Evolutionary conservation across 192 early-diverging fungal genomes (phyloP), one percentile per base, ranked within the genome.

Genomic region (Coemansia sp.): DNA sequence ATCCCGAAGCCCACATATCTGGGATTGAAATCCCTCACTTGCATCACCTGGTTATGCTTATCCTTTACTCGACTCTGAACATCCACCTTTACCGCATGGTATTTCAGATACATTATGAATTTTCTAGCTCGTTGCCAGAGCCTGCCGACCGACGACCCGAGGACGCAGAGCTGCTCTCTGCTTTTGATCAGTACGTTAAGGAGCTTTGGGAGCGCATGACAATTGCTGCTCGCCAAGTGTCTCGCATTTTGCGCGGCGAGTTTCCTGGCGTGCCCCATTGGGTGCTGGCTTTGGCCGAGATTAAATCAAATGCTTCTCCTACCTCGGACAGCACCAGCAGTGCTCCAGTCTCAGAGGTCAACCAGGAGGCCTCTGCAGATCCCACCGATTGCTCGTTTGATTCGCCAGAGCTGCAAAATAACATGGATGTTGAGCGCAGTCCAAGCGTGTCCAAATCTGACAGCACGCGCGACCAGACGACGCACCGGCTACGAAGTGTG

Each of bases 31-130:
- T 80, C 54, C 78, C 78, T 19, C 73, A 75, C 9, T 54, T 80
- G 66, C 69, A 80, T 56, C 73, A 75, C 50, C 63, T 80, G 33
- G 61, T 46, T 32, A 80, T 80, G 78, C 78, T 80, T 10, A 66
- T 80, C n/a, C 70, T 80, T 51, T 80, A 80, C 63, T 75, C 72
- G 6, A 63, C 64, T 19, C 72, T 80, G 31, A 80, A 80, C 59
- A 80, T 80, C 36, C 78, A 80, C 24, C 68, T 80, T 19, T 80
- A 80, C 53, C 78, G 78, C 51, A 80, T 80, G 72, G 78, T 80
- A 17, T 80, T 80, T 36, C 78, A 80, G 70, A 69, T 80, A 27
- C 78, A 80, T 66, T 80, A 75, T 36, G 78, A 80, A 68, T 63
- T 75, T 6, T 75, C 78, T 11, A 69, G 69, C 54, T 75, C 78